Evolutionary conservation across 345 rosid species (phyloP), one percentile per base, ranked within the genome.

Genomic region (Gossypium herbaceum): DNA sequence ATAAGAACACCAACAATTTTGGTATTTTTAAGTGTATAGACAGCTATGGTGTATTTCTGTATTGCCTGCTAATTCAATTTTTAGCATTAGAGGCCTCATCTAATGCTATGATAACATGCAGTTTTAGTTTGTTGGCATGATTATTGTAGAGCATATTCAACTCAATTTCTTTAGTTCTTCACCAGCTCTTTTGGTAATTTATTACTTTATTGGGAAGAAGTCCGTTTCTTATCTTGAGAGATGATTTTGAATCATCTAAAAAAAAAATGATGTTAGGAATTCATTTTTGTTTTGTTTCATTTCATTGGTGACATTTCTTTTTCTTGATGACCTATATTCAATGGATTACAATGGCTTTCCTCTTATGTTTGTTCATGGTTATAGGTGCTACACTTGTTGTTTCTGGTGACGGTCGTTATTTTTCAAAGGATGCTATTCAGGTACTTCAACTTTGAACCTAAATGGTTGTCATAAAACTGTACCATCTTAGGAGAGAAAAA

Each of bases 351-450:
- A 24, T n/a, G 24, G 27, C 57, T 50, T 60, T 25, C 43, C 43
- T 22, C 56, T 59, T 59, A 19, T 66, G 66, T 39, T 19, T 63
- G 7, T 63, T 81, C 58, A 4, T 73, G 3, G 73, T 48, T 76
- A 75, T 79, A 96, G 98, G 99, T 80, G 95, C 95, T 76, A 93
- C 97, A 12, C 97, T 96, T 8, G 97, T 93, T 76, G 98, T 96
- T 81, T 93, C 98, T 83, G 99, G 99, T 76, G 99, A 96, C 88
- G 99, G 99, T 51, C 95, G 98, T 72, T 96, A 93, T 83, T 96
- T 41, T 83, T 96, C 99, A 13, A 87, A 87, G 85, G 97, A 92
- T 79, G 97, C 97, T 69, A 87, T 96, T 82, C 97, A 96, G 99
- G 99, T 96, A 78, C 19, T 4, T 12, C 16, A 41, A 39, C 51